Percentiles rank a stretch among this genome's conserved stretches.
These are phyloP conservation scores for Heterobasidion parviporum DNA, from an alignment of 1,284 basidiomycete genomes.

Conservation along the genomic window DNA sequence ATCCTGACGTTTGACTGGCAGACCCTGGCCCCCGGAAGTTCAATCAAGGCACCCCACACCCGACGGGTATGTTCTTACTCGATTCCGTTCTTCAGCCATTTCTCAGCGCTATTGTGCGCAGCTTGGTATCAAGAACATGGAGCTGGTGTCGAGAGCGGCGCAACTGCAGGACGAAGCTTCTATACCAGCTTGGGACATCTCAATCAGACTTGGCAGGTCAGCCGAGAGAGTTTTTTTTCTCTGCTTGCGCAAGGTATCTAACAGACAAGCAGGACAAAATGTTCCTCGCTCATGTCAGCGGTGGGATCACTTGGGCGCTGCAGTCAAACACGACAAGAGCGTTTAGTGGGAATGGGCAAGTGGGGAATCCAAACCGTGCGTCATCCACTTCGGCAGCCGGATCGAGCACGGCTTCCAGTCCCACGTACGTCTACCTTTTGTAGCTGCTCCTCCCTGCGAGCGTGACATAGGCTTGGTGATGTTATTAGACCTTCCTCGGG, in stretches of 20 bases:
- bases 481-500: too few species aligned
- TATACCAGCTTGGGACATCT: constrained; percentile 76
- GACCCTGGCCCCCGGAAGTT: constrained; percentile 41
- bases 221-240: constrained; percentile 8
- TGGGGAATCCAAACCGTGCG: constrained; percentile 24
- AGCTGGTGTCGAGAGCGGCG: constrained; percentile 40
- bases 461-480: too few species aligned
- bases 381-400: neutral
- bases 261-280: constrained; percentile 36
- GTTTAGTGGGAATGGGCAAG: constrained; percentile 37
- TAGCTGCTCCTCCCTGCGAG: too few species aligned
- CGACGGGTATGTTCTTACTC: constrained; percentile 33
- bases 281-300: constrained; percentile 64
- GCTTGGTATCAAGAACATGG: constrained; percentile 77
- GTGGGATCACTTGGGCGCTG: constrained; percentile 67
- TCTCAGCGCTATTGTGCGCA: constrained; percentile 16
- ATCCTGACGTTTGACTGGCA: constrained; percentile 14
- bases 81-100: neutral
- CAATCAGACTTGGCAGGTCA: constrained; percentile 60
- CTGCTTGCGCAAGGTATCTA: neutral
- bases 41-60: constrained; percentile 58
- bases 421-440: too few species aligned
- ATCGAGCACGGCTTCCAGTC: too few species aligned
- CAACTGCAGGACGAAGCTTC: constrained; percentile 64
- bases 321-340: constrained; percentile 52